Conservation (phyloP, 768 basidiomycete genomes). For the Pulveroboletus frians region DNA sequence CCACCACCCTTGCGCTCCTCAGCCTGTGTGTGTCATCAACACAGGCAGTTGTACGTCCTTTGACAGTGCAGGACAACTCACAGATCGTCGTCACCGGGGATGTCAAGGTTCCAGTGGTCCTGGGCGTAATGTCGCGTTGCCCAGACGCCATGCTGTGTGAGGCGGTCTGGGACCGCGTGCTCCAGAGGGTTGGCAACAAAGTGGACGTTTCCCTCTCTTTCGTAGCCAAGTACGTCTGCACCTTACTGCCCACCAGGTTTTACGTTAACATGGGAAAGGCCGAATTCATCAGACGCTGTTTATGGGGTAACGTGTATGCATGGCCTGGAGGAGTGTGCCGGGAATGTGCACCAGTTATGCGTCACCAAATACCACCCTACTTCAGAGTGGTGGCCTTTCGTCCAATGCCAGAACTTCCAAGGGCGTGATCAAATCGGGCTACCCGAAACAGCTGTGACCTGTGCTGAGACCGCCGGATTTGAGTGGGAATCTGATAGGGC, state of each 20-base stretch:
- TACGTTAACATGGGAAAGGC: slow-evolving; percentile 34
- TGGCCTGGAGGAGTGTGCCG: slow-evolving; percentile 76
- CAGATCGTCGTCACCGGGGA: slow-evolving; percentile 11
- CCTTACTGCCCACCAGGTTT: slow-evolving; percentile 1
- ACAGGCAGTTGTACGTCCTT: slow-evolving; percentile 11
- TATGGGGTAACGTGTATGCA: slow-evolving; percentile 84
- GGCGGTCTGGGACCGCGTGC: slow-evolving; percentile 64
- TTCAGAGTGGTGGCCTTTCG: slow-evolving; percentile 75
- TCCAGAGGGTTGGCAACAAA: slow-evolving; percentile 56
- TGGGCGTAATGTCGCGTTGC: slow-evolving; percentile 67
- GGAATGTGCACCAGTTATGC: slow-evolving; percentile 88
- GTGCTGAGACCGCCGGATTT: slow-evolving; percentile 57
- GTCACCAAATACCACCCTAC: slow-evolving; percentile 53
- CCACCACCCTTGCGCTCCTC: slow-evolving; percentile 14
- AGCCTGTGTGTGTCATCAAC: slow-evolving; percentile 7
- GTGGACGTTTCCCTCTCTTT: slow-evolving; percentile 68
- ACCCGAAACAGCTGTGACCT: slow-evolving; percentile 57
- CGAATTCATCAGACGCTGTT: slow-evolving; percentile 56
- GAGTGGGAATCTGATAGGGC: slow-evolving; percentile 62
- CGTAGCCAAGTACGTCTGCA: slow-evolving; percentile 58
- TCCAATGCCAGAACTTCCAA: slow-evolving; percentile 74
- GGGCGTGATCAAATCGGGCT: slow-evolving; percentile 58
- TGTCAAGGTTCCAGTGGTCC: slow-evolving; percentile 45
- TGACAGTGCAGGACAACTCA: slow-evolving; percentile 20
- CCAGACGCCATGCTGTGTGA: slow-evolving; percentile 86